Evolutionary conservation across 2,329 filamentous ascomycete species (phyloP).

Genomic region (Neonectria ditissima): DNA sequence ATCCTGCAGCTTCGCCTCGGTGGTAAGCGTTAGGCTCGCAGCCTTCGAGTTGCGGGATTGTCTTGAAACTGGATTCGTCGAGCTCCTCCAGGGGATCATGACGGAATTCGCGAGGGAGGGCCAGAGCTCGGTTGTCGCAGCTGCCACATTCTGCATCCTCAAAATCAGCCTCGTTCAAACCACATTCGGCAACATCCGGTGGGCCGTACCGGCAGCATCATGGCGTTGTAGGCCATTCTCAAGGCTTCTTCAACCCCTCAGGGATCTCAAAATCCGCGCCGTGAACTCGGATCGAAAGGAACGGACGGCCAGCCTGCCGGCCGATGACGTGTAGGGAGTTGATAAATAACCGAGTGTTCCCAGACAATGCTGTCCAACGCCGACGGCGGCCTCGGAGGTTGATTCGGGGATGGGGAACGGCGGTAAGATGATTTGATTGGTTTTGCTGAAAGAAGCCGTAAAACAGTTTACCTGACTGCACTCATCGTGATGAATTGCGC

Average conservation of each 20-base stretch:
- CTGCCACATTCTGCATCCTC: constrained; percentile 53
- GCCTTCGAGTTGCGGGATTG: constrained; percentile 24
- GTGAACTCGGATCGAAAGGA: constrained; percentile 20
- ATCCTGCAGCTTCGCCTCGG: constrained; percentile 22
- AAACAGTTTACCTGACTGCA: constrained; percentile 39
- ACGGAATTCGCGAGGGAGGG: constrained; percentile 59
- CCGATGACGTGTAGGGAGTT: constrained; percentile 39
- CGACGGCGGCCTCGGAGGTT: background rate
- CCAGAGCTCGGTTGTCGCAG: constrained; percentile 58
- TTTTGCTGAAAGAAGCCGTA: constrained; percentile 31
- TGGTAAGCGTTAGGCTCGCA: constrained; percentile 21
- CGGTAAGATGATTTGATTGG: constrained; percentile 21
- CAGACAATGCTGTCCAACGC: background rate
- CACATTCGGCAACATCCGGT: constrained; percentile 14
- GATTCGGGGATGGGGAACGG: constrained; percentile 10
- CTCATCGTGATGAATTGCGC: constrained; percentile 45
- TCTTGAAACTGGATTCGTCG: constrained; percentile 22
- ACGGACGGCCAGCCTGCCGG: constrained; percentile 27
- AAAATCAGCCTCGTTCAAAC: constrained; percentile 37
- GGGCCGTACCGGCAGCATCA: constrained; percentile 46
- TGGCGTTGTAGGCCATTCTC: constrained; percentile 46
- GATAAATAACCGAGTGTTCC: constrained; percentile 14
- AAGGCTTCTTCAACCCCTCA: constrained; percentile 17
- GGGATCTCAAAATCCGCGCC: constrained; percentile 14
- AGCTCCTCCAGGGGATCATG: constrained; percentile 49